Base-by-base conservation (phyloP, 2,329 filamentous ascomycete genomes). In the Incumbomyces lentus region DNA sequence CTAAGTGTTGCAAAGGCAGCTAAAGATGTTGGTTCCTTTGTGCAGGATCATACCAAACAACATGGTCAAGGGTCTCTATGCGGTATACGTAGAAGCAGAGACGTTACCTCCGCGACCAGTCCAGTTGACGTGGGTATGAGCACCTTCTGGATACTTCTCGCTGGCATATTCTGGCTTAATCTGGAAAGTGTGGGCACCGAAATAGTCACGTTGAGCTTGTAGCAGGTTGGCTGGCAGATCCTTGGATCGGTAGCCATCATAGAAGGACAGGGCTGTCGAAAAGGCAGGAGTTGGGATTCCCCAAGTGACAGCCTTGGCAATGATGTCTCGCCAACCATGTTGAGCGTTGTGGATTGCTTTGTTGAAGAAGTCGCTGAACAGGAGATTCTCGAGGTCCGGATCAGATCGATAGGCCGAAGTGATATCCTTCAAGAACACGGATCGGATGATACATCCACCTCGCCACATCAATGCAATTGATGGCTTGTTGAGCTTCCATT, bases 401-500 rank as follows among this genome's bases (percentile, higher is more conserved):
- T 95, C 82, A 59, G 79, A 81, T 73, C 90, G 90, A 81, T 95
- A 98, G 45, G 92, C 92, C 57, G 83, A 83, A 60, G 92, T 98
- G 73, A 98, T 98, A 69, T 98, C 90, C 82, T 96, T 96, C 58
- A 98, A 76, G 87, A 98, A 98, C 65, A 98, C 92, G 57, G 92
- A 96, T 70, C 92, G 90, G 74, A 98, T 98, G 63, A 98, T 98
- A 80, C 92, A 98, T 60, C 92, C 92, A 74, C 92, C 92, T 68
- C 92, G 87, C 92, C 92, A 98, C 92, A 98, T 98, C 66, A 98
- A 84, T 60, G 92, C 92, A 64, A 98, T 98, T 61, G 93, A 95
- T 57, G 92, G 92, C 84, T 96, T 96, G 84, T 98, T 95, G 60
- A 98, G 84, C 80, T 95, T 95, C 92, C 92, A 98, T 60, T 73